Conservation (phyloP, 208 protist species). For the Plasmodiophora brassicae region DNA sequence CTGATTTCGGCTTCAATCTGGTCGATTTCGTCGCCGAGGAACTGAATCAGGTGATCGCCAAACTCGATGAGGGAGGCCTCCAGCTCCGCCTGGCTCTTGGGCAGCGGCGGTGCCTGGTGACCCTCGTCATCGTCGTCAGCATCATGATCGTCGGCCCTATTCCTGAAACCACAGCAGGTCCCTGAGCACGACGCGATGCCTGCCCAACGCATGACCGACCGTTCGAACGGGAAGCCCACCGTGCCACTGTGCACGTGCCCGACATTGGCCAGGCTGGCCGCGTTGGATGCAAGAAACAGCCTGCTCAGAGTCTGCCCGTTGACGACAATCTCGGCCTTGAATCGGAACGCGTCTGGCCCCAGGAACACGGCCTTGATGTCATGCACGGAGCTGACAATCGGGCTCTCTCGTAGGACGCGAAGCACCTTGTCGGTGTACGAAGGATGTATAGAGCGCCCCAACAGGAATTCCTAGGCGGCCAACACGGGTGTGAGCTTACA, state of each 20-base stretch:
- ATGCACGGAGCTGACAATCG: not conserved
- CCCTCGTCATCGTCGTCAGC: too few relatives aligned
- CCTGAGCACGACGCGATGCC: too few relatives aligned
- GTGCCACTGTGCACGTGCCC: too few relatives aligned
- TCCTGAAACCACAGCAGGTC: too few relatives aligned
- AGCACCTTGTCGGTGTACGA: constrained; percentile 7
- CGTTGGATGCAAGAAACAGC: constrained; percentile 14
- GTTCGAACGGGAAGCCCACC: too few relatives aligned
- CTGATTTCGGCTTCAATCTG: constrained; percentile 18
- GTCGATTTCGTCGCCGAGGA: constrained; percentile 23
- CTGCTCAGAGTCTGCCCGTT: not conserved
- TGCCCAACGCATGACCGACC: too few relatives aligned
- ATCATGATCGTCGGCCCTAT: too few relatives aligned
- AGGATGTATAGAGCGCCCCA: too few relatives aligned
- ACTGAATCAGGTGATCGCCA: constrained; percentile 9
- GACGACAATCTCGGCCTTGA: constrained; percentile 31
- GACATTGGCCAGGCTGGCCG: too few relatives aligned
- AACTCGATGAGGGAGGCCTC: constrained; percentile 10
- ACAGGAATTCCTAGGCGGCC: not conserved
- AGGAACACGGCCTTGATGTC: constrained; percentile 30
- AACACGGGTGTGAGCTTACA: not conserved
- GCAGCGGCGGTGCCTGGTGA: not conserved
- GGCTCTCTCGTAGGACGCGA: not conserved
- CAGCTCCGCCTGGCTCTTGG: not conserved
- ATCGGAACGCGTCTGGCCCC: not conserved